Evolutionary conservation across 2,329 filamentous ascomycete genomes (phyloP), one percentile per base, ranked within the genome.

Genomic region (Ascochyta lentis): DNA sequence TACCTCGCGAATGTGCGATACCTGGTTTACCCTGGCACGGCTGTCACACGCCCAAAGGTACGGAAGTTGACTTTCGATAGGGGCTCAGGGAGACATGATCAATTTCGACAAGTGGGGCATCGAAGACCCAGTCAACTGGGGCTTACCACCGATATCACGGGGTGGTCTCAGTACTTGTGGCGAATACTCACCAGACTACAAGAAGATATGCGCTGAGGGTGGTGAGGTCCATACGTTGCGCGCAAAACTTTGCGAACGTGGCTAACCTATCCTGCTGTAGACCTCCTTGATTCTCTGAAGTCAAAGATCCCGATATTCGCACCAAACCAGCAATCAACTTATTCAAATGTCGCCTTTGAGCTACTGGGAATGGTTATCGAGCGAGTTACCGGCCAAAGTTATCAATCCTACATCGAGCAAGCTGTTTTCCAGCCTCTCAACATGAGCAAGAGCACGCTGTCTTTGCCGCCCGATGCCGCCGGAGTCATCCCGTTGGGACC

Each of bases 321-420:
- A 1, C 77, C 77, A 0, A 78, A 78, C 45, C 75, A 78, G 49
- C 67, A 74, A 60, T 77, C 74, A 2, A 76, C 76, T 0, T 80
- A 80, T 57, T 75, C 74, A 4, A 79, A 80, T 41, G 44, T 77
- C 15, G 74, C 71, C 12, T 80, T 74, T 48, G 74, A 76, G 34
- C 53, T 80, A 6, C 70, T 80, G 1, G 78, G 77, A 1, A 65
- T 79, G 7, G 76, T 70, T 0, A 61, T 80, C n/a, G 73, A 69
- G 37, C 71, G 75, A 6, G 73, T 77, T 3, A 69, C 76, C 2
- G 71, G 71, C 27, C 61, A 70, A 54, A 59, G 63, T 2, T 80
- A 76, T 54, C 65, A 69, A 19, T 63, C 71, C 0, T 76, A 78
- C 58, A 76, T 80, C n/a, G 53, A 70, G 4, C 51, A 73, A 5